phyloP scores from a whole-genome alignment of 306 rosid genomes.

The Herpetospermum pedunculosum region DNA sequence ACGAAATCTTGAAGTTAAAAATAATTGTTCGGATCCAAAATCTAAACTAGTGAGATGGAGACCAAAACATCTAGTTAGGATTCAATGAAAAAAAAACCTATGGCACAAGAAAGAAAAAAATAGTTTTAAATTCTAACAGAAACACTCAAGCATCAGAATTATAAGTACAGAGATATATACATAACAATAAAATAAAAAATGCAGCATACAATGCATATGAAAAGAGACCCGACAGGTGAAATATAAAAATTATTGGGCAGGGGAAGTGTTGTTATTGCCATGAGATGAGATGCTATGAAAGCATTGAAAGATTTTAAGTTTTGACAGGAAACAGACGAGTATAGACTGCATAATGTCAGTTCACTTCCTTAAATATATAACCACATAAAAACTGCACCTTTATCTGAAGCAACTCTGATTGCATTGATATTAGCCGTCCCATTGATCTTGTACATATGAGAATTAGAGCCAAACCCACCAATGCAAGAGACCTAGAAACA shows the following conservation, averaged over 20 bases:
- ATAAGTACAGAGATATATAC: background rate
- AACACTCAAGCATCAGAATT: background rate
- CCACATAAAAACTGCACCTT: slow-evolving; percentile 38
- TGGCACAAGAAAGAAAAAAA: background rate
- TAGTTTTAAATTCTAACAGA: background rate
- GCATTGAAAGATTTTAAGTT: background rate
- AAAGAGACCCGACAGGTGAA: background rate
- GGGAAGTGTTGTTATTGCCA: background rate
- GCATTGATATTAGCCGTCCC: slow-evolving; percentile 98
- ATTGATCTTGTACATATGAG: slow-evolving; percentile 87
- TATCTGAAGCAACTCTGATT: slow-evolving; percentile 75
- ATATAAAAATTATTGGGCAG: background rate
- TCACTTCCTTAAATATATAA: background rate
- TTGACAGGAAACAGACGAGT: background rate
- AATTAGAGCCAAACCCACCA: slow-evolving; percentile 95
- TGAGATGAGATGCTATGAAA: background rate
- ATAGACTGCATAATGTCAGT: background rate
- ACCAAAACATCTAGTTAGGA: background rate
- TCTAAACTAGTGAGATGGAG: background rate
- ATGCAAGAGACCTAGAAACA: slow-evolving; percentile 71
- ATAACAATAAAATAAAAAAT: background rate
- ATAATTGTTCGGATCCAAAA: background rate
- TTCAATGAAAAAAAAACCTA: background rate
- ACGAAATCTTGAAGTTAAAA: background rate
- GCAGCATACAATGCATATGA: background rate